phyloP scores from a whole-genome alignment of 306 rosid species.

The Sicyos baderoa region DNA sequence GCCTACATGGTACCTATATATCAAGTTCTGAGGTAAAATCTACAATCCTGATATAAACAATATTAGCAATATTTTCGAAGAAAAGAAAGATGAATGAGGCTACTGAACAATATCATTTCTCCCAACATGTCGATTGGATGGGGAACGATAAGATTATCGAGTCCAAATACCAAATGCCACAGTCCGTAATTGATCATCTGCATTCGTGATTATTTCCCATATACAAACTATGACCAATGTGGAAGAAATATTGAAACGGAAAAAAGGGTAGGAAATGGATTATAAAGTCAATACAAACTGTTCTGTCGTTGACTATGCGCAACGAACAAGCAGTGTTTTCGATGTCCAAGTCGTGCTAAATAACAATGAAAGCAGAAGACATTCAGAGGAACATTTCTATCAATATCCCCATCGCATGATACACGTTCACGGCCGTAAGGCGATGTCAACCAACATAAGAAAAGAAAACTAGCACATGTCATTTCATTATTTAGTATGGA shows the following conservation, averaged over 20 bases:
- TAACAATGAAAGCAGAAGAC: conserved; percentile 6
- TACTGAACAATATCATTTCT: background rate
- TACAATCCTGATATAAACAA: too few species aligned
- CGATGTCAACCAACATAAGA: conserved; percentile 15
- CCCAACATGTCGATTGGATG: background rate
- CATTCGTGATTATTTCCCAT: background rate
- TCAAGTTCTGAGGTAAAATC: too few species aligned
- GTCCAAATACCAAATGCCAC: background rate
- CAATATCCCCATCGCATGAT: conserved; percentile 5
- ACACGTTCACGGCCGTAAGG: conserved; percentile 13
- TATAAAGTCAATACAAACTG: conserved; percentile 16
- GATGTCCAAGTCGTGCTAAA: background rate
- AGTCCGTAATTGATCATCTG: background rate
- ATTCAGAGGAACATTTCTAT: conserved; percentile 14
- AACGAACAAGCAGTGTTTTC: background rate
- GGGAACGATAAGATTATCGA: too few species aligned
- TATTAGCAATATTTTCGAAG: too few species aligned
- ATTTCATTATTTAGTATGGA: conserved; percentile 15
- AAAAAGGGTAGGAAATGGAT: conserved; percentile 4
- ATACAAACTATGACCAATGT: background rate
- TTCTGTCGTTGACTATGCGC: background rate
- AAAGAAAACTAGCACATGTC: background rate
- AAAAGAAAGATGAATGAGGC: too few species aligned
- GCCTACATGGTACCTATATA: too few species aligned
- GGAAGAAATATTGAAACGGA: background rate